Percentiles rank a stretch among this genome's conserved stretches.
phyloP scores from a whole-genome alignment of 2,329 filamentous ascomycete species.

The Grosmannia serpens region DNA sequence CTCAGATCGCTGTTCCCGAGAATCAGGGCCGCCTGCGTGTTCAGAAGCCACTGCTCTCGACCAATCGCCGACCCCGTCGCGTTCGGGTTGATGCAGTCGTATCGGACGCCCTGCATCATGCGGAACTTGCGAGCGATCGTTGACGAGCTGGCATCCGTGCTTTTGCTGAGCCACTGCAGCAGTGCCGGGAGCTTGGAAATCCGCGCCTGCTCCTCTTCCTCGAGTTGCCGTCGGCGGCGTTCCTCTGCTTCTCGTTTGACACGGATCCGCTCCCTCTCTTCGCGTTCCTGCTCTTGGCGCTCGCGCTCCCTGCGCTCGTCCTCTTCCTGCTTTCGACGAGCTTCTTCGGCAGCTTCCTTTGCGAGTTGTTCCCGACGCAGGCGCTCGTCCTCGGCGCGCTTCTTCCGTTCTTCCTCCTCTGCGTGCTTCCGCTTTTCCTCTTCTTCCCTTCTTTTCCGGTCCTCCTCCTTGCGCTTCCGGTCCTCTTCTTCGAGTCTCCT shows the following conservation, averaged over 20 bases:
- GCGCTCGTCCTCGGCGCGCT: slow-evolving; percentile 35
- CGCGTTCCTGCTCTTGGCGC: slow-evolving; percentile 35
- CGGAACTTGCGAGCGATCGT: slow-evolving; percentile 43
- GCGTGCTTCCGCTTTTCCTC: slow-evolving; percentile 19
- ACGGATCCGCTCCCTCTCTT: slow-evolving; percentile 20
- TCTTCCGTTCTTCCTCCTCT: slow-evolving; percentile 20
- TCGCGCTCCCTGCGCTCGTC: slow-evolving; percentile 29
- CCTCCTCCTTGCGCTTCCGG: slow-evolving; percentile 18
- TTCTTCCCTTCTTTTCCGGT: slow-evolving; percentile 11
- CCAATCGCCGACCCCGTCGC: slow-evolving; percentile 41
- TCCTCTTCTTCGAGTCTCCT: slow-evolving; percentile 22
- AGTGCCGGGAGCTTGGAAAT: slow-evolving; percentile 48
- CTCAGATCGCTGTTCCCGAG: slow-evolving; percentile 53
- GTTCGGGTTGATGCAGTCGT: slow-evolving; percentile 47
- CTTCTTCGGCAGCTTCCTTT: slow-evolving; percentile 36
- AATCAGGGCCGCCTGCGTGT: slow-evolving; percentile 51
- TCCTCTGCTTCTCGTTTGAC: slow-evolving; percentile 33
- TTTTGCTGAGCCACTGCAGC: slow-evolving; percentile 47
- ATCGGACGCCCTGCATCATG: slow-evolving; percentile 48
- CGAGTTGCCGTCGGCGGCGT: slow-evolving; percentile 29
- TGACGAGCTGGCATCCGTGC: slow-evolving; percentile 37
- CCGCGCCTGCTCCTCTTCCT: slow-evolving; percentile 43
- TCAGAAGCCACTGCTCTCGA: slow-evolving; percentile 56
- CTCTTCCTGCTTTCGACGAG: slow-evolving; percentile 38
- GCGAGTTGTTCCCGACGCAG: slow-evolving; percentile 31